These are phyloP conservation scores for Cladosporium colombiae DNA, from an alignment of 2,329 filamentous ascomycete genomes.

Conservation along the genomic window DNA sequence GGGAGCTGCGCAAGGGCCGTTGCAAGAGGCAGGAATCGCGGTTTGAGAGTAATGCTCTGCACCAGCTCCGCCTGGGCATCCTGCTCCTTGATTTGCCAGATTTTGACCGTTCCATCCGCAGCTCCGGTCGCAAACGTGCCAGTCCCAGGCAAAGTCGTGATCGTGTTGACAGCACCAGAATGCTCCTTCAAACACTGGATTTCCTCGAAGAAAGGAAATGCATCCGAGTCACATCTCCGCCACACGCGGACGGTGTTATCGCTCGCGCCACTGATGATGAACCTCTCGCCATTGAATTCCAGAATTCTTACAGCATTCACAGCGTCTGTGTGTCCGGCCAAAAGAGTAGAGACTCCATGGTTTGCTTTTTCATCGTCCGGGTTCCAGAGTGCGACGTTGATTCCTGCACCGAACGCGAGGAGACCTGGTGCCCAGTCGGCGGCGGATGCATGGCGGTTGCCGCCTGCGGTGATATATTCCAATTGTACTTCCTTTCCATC, in stretches of 20 bases:
- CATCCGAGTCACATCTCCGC: constrained; percentile 31
- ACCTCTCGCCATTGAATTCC: constrained; percentile 52
- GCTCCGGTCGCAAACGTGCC: constrained; percentile 59
- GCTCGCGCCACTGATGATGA: constrained; percentile 77
- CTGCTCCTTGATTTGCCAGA: constrained; percentile 65
- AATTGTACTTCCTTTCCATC: constrained; percentile 1
- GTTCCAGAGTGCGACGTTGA: constrained; percentile 85
- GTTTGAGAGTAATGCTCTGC: constrained; percentile 71
- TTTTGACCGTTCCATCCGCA: constrained; percentile 62
- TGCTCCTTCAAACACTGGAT: constrained; percentile 63
- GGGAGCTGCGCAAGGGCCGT: constrained; percentile 65
- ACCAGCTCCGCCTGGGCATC: constrained; percentile 50
- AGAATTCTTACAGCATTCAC: constrained; percentile 86
- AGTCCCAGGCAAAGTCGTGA: constrained; percentile 49
- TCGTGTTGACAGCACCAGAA: constrained; percentile 70
- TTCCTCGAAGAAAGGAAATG: constrained; percentile 41
- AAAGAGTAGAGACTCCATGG: constrained; percentile 63
- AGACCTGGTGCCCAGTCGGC: constrained; percentile 81
- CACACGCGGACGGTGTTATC: constrained; percentile 74
- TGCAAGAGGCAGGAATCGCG: constrained; percentile 79
- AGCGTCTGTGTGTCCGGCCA: constrained; percentile 74
- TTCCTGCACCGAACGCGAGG: constrained; percentile 85
- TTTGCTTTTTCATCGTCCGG: constrained; percentile 55
- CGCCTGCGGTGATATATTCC: constrained; percentile 70
- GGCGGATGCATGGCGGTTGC: constrained; percentile 84